phyloP scores from a whole-genome alignment of 2,329 filamentous ascomycete species.

The Bimuria novae-zelandiae region DNA sequence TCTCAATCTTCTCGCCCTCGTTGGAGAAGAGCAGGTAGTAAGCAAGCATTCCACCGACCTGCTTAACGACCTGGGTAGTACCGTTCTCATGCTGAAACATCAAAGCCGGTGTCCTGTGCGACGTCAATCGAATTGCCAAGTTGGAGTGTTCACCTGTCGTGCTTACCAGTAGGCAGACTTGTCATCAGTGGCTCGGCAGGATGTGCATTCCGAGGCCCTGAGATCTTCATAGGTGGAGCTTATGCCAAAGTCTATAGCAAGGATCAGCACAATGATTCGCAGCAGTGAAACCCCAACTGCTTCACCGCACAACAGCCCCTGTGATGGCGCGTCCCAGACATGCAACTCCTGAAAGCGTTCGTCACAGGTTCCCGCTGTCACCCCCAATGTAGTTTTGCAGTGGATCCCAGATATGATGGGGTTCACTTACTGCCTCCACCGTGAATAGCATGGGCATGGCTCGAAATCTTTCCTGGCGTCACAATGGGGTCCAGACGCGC shows the following conservation, averaged over 20 bases:
- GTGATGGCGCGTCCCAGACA: conserved; percentile 9
- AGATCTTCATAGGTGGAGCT: conserved; percentile 66
- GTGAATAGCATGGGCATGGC: conserved; percentile 40
- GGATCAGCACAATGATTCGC: conserved; percentile 26
- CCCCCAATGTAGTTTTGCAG: conserved; percentile 61
- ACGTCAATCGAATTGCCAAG: neutral
- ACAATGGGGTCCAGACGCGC: conserved; percentile 59
- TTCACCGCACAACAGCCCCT: conserved; percentile 17
- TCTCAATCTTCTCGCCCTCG: conserved; percentile 64
- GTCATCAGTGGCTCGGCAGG: conserved; percentile 58
- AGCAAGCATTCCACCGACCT: conserved; percentile 54
- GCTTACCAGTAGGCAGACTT: conserved; percentile 49
- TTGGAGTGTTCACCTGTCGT: too few relatives aligned
- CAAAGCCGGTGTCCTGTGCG: conserved; percentile 61
- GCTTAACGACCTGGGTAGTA: conserved; percentile 67
- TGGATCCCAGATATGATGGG: conserved; percentile 59
- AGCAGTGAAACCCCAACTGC: conserved; percentile 24
- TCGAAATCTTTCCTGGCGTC: conserved; percentile 32
- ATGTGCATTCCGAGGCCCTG: conserved; percentile 69
- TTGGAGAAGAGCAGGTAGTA: conserved; percentile 77
- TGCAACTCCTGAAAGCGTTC: conserved; percentile 9
- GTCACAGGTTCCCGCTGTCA: conserved; percentile 1
- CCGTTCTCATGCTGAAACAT: conserved; percentile 70
- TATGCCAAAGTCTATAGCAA: conserved; percentile 58
- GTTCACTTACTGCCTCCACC: conserved; percentile 57